phyloP scores from a whole-genome alignment of 495 filamentous ascomycete genomes.

The Neurospora sp. region DNA sequence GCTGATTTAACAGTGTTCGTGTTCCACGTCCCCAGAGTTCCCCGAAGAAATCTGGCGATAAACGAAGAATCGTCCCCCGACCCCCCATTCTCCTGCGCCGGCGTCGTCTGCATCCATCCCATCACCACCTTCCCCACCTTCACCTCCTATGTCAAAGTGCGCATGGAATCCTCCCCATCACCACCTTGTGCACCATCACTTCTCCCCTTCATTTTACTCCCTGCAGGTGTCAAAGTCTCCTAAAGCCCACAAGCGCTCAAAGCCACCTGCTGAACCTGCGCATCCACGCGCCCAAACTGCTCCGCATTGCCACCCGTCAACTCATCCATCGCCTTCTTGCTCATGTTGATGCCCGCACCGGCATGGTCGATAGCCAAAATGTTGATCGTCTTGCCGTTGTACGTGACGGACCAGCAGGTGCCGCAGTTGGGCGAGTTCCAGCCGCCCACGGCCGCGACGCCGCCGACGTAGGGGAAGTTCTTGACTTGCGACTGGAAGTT shows the following conservation, averaged over 20 bases:
- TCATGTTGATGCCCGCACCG: slow-evolving; percentile 53
- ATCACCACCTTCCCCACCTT: neutral
- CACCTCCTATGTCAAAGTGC: neutral
- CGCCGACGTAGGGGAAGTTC: slow-evolving; percentile 53
- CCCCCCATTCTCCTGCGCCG: no score
- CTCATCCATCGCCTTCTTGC: slow-evolving; percentile 51
- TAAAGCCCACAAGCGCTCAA: slow-evolving; percentile 19
- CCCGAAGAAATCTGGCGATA: no score
- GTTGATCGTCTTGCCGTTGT: slow-evolving; percentile 49
- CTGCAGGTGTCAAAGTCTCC: no score
- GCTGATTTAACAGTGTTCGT: no score
- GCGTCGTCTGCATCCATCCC: no score
- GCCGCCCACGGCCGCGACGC: slow-evolving; percentile 44
- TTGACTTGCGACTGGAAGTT: slow-evolving; percentile 39
- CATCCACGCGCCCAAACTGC: slow-evolving; percentile 46
- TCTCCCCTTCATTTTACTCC: no score
- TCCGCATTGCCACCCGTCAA: slow-evolving; percentile 50
- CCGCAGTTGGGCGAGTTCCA: slow-evolving; percentile 57
- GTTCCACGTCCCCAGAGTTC: no score
- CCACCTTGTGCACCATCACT: no score
- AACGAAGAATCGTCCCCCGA: no score
- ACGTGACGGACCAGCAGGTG: slow-evolving; percentile 57
- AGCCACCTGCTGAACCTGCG: slow-evolving; percentile 36
- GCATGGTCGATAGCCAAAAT: slow-evolving; percentile 60
- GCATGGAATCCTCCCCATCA: neutral